Conservation (phyloP, 495 filamentous ascomycete genomes). For the Mycothermus thermophilus region DNA sequence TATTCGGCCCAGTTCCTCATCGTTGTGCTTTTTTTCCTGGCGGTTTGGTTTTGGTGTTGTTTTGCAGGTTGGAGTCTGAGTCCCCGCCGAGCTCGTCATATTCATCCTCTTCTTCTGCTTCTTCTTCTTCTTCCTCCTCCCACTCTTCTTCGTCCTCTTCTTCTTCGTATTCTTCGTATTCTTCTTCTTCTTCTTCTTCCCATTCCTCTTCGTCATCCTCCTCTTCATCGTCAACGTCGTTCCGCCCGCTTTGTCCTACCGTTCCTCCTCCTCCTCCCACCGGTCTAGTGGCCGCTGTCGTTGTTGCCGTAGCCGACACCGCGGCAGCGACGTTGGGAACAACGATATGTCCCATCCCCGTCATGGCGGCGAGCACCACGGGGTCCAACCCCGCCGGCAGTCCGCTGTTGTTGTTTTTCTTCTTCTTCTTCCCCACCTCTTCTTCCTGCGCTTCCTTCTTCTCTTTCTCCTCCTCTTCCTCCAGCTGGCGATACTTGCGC, state of each 20-base stretch:
- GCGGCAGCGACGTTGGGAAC: too few relatives aligned
- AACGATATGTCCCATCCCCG: too few relatives aligned
- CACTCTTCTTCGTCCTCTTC: background rate
- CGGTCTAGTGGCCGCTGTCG: slow-evolving; percentile 2
- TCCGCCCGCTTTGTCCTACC: background rate
- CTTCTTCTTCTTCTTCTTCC: background rate
- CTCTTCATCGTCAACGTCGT: slow-evolving; percentile 7
- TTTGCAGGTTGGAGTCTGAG: background rate
- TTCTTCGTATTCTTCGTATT: background rate
- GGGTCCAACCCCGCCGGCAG: too few relatives aligned
- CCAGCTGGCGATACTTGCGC: slow-evolving; percentile 36
- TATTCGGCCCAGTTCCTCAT: too few relatives aligned
- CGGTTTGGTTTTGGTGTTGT: slow-evolving; percentile 3
- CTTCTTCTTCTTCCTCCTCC: background rate
- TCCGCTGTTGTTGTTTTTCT: too few relatives aligned
- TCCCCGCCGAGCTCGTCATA: too few relatives aligned
- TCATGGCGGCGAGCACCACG: too few relatives aligned
- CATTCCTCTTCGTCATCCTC: slow-evolving; percentile 5
- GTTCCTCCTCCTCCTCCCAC: background rate
- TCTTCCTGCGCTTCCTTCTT: too few relatives aligned
- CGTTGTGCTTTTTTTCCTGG: too few relatives aligned
- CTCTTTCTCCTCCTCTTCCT: slow-evolving; percentile 24
- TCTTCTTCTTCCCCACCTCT: too few relatives aligned
- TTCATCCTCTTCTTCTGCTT: background rate
- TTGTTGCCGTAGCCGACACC: too few relatives aligned